Evolutionary conservation across 2,329 filamentous ascomycete genomes (phyloP).

Genomic region (Sclerotinia spermophila): DNA sequence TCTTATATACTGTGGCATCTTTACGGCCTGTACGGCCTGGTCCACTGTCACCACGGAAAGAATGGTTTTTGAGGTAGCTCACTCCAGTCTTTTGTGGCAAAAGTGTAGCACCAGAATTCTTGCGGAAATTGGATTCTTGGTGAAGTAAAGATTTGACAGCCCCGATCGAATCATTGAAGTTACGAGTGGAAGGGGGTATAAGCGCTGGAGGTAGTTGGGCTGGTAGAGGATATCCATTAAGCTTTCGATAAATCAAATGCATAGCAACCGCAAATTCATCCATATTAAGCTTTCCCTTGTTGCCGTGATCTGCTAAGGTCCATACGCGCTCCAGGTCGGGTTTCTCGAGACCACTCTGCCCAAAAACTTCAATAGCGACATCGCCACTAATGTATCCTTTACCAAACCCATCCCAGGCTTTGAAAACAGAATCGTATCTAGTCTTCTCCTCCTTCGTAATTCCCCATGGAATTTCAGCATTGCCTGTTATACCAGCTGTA

Average conservation of each 20-base stretch:
- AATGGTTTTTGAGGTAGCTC: conserved; percentile 94
- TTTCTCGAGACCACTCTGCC: conserved; percentile 90
- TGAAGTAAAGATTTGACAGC: conserved; percentile 86
- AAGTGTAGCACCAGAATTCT: conserved; percentile 82
- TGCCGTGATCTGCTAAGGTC: conserved; percentile 90
- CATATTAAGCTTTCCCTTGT: conserved; percentile 89
- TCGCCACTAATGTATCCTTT: conserved; percentile 91
- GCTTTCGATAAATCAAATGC: conserved; percentile 96
- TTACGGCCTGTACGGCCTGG: conserved; percentile 65
- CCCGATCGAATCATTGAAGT: conserved; percentile 88
- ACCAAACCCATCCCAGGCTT: conserved; percentile 90
- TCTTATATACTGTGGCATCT: conserved; percentile 94
- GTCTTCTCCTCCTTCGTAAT: conserved; percentile 99
- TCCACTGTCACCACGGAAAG: conserved; percentile 67
- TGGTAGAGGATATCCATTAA: conserved; percentile 93
- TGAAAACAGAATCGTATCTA: conserved; percentile 91
- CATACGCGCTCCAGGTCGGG: conserved; percentile 87
- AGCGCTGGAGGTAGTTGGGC: conserved; percentile 85
- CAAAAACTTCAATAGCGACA: conserved; percentile 94
- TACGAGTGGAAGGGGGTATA: conserved; percentile 89
- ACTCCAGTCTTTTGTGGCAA: conserved; percentile 97
- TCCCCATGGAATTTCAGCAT: conserved; percentile 95
- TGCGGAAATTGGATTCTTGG: conserved; percentile 84
- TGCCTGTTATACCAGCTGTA: conserved; percentile 82
- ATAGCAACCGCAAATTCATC: conserved; percentile 98